These are phyloP conservation scores for Cladophialophora carrionii DNA, from an alignment of 2,329 filamentous ascomycete genomes.

Conservation along the genomic window DNA sequence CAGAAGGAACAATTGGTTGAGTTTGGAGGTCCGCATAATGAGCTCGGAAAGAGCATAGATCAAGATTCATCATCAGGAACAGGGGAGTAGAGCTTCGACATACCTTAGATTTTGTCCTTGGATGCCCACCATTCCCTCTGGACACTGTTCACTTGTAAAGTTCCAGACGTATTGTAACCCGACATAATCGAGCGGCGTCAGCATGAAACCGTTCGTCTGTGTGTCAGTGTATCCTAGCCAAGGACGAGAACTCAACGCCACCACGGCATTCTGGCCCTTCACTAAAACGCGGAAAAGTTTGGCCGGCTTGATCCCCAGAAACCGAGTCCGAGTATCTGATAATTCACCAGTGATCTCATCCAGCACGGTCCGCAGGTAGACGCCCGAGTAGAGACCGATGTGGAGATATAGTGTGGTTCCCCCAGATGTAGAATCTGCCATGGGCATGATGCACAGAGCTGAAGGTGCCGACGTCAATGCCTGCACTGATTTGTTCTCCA, in stretches of 20 bases:
- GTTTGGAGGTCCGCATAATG: conserved; percentile 53
- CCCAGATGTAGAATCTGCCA: conserved; percentile 90
- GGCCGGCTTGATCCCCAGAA: conserved; percentile 86
- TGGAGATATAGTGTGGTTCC: conserved; percentile 90
- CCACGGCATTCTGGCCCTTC: conserved; percentile 78
- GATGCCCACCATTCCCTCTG: conserved; percentile 91
- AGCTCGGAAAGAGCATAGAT: conserved; percentile 49
- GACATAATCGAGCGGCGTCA: conserved; percentile 87
- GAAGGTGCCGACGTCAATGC: conserved; percentile 89
- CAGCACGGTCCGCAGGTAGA: conserved; percentile 91
- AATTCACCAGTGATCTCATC: conserved; percentile 95
- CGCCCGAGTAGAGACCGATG: conserved; percentile 91
- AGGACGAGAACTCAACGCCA: conserved; percentile 89
- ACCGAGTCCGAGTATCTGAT: conserved; percentile 91
- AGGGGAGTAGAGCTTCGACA: conserved; percentile 44
- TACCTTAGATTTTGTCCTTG: conserved; percentile 87
- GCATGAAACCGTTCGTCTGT: conserved; percentile 82
- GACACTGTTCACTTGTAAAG: conserved; percentile 92
- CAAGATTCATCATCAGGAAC: conserved; percentile 64
- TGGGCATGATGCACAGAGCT: conserved; percentile 86
- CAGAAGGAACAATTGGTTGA: conserved; percentile 97
- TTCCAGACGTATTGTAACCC: conserved; percentile 93
- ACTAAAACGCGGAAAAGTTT: conserved; percentile 91
- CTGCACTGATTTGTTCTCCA: conserved; percentile 93
- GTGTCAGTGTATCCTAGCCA: conserved; percentile 94